A percentile compares a stretch with the other conserved stretches of the same genome.
phyloP scores from a whole-genome alignment of 345 rosid species.

The Salix caprea region DNA sequence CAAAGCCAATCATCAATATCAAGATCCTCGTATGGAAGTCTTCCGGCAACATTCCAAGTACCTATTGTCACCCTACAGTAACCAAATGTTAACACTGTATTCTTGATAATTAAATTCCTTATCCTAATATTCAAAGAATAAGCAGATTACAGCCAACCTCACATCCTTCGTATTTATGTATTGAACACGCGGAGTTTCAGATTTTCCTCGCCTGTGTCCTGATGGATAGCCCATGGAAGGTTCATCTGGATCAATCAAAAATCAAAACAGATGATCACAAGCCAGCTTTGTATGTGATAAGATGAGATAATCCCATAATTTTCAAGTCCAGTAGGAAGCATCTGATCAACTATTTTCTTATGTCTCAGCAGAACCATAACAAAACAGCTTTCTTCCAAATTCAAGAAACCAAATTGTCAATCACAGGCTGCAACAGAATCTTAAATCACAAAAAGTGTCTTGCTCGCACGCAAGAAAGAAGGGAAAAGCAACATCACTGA shows the following conservation, averaged over 20 bases:
- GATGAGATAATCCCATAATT: slow-evolving; percentile 1
- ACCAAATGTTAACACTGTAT: slow-evolving; percentile 1
- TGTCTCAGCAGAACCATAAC: background rate
- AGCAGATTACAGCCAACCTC: slow-evolving; percentile 47
- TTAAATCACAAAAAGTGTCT: no score
- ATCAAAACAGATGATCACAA: slow-evolving; percentile 9
- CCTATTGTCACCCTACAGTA: slow-evolving; percentile 65
- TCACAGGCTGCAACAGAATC: background rate
- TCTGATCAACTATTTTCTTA: background rate
- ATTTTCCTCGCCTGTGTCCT: slow-evolving; percentile 87
- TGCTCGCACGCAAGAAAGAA: no score
- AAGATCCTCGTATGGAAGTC: slow-evolving; percentile 63
- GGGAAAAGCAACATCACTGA: background rate
- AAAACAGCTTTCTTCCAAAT: background rate
- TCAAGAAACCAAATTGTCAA: background rate
- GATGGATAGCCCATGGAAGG: slow-evolving; percentile 41
- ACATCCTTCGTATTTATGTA: slow-evolving; percentile 86
- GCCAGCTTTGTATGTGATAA: background rate
- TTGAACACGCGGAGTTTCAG: slow-evolving; percentile 89
- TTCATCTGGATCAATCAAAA: slow-evolving; percentile 33
- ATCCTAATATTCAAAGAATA: background rate
- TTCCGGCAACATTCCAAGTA: slow-evolving; percentile 99
- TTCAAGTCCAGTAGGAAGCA: background rate
- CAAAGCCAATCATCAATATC: slow-evolving; percentile 87
- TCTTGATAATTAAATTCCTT: background rate